Conservation (phyloP, 73 alveolate genomes). For the Effrenium voratum region DNA sequence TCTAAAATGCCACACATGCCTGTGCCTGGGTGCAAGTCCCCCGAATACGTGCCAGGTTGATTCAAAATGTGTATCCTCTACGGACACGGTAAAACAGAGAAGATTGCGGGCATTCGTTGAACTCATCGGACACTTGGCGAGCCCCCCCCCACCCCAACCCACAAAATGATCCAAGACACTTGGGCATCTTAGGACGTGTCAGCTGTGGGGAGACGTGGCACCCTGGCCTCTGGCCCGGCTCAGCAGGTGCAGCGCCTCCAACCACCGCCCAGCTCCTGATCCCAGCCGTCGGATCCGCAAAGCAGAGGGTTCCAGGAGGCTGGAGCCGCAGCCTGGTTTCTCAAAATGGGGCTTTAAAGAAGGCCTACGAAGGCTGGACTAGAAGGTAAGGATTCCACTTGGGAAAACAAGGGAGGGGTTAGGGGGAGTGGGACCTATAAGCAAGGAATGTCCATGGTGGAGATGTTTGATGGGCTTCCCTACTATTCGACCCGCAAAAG, state of each 20-base stretch:
- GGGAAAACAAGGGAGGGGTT: no score
- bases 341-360: no score
- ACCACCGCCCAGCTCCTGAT: conserved; percentile 41
- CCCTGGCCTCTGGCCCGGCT: conserved; percentile 11
- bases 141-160: neutral
- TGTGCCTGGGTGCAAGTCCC: neutral
- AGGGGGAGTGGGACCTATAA: no score
- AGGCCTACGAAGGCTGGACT: no score
- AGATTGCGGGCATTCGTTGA: neutral
- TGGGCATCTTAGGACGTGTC: neutral
- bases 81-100: neutral
- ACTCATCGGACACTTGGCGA: neutral
- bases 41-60: neutral
- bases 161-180: neutral
- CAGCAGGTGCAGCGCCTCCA: conserved; percentile 7
- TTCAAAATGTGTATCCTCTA: neutral
- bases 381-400: no score
- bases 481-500: no score
- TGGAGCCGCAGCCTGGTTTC: no score
- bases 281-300: no score
- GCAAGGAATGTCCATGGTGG: no score
- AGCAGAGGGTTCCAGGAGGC: no score
- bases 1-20: neutral
- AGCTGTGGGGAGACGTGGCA: neutral
- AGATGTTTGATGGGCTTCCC: no score